These are phyloP conservation scores for Melanogaster broomeanus DNA, from an alignment of 768 basidiomycete species.

Conservation along the genomic window DNA sequence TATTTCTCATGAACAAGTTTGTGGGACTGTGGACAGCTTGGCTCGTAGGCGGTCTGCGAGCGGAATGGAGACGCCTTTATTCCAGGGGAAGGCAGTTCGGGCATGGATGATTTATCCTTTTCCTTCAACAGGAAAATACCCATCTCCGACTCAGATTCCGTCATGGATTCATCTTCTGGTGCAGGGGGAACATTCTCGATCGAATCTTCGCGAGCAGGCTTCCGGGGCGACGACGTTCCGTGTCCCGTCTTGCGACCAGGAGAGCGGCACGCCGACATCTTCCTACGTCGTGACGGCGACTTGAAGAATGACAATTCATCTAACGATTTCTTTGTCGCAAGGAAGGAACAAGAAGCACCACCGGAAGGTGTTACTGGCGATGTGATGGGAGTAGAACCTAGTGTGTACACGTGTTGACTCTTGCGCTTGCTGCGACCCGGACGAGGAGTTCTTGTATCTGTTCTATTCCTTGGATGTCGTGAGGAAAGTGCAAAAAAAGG, in stretches of 20 bases:
- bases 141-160: slow-evolving; percentile 33
- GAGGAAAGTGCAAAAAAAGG: background rate
- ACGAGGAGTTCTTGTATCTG: background rate
- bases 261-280: background rate
- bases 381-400: slow-evolving; percentile 4
- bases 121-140: slow-evolving; percentile 11
- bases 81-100: background rate
- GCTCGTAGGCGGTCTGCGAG: background rate
- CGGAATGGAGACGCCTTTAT: background rate
- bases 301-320: background rate
- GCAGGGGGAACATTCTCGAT: slow-evolving; percentile 4
- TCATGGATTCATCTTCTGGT: slow-evolving; percentile 26
- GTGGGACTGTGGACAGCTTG: background rate
- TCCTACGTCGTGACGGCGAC: background rate
- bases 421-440: background rate
- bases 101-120: background rate
- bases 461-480: slow-evolving; percentile 8
- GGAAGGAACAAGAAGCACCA: background rate
- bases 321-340: slow-evolving; percentile 1
- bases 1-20: background rate
- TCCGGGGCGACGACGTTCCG: background rate
- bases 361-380: slow-evolving; percentile 1
- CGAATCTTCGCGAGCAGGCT: slow-evolving; percentile 1
- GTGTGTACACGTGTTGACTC: background rate
- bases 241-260: slow-evolving; percentile 1